Evolutionary conservation across 495 filamentous ascomycete genomes (phyloP), one percentile per base, ranked within the genome.

Genomic region (Filosporella fistucella): DNA sequence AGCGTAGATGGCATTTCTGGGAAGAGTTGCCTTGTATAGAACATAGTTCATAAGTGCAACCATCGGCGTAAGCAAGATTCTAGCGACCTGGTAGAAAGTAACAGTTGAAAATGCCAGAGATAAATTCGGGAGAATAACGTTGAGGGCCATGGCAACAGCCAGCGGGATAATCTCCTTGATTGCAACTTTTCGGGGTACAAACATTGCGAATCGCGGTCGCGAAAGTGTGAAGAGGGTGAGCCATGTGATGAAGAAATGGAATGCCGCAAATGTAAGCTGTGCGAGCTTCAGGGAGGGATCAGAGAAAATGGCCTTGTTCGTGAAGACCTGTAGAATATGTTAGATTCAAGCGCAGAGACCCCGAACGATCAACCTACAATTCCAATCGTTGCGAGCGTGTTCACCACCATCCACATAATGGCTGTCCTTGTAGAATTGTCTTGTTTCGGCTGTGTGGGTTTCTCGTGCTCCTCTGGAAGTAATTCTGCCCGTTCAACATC

Each of bases 111-210:
- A 81, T 44, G 84, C 81, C 8, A 89, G 69, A 4, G 82, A 85
- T 9, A 86, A 66, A 58, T 89, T 89, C 22, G 81, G 82, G n/a
- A 88, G 69, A 55, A 88, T 80, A 47, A 88, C 81, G 62, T 88
- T 86, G 44, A 84, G 65, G 29, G 76, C 71, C 81, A 87, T 88
- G 58, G 83, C 74, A 30, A 80, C 57, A 16, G 78, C 75, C 6
- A 87, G 66, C 8, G 82, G 85, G 21, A 86, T 68, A 49, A 86
- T 82, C 34, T 79, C 73, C 37, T 65, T 58, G 37, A 84, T 59
- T 21, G 71, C 50, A 34, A 77, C 69, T 38, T 70, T 68, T 34
- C 78, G 76, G 3, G 81, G 75, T 12, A 63, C 62, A 58, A 88
- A 88, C 65, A 84, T 71, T 38, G 65, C 70, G 52, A 83, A 73